Percentiles rank a stretch among this genome's conserved stretches.
phyloP scores from a whole-genome alignment of 2,329 filamentous ascomycete genomes.

The Penicillium sp. region DNA sequence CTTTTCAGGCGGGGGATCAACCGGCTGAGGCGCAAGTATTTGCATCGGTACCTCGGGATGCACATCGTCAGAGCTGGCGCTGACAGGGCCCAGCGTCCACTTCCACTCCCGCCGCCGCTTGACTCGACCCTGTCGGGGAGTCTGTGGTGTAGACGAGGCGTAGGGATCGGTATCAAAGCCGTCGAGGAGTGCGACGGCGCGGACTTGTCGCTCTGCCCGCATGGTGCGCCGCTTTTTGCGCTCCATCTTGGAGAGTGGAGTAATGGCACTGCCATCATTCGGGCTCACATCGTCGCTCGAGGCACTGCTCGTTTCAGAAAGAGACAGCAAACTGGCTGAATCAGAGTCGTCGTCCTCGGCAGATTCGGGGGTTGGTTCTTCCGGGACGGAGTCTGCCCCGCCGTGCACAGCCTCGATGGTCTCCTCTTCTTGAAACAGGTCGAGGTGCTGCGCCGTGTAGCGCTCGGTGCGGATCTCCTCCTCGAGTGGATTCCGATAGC shows the following conservation, averaged over 20 bases:
- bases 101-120: constrained; percentile 63
- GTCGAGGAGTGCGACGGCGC: constrained; percentile 48
- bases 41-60: constrained; percentile 15
- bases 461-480: constrained; percentile 64
- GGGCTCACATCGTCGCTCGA: constrained; percentile 42
- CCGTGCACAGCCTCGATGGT: constrained; percentile 22
- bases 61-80: constrained; percentile 20
- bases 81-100: constrained; percentile 61
- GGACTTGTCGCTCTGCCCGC: constrained; percentile 45
- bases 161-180: constrained; percentile 55
- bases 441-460: constrained; percentile 63
- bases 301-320: constrained; percentile 36
- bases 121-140: constrained; percentile 59
- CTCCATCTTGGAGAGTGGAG: constrained; percentile 31
- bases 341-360: constrained; percentile 37
- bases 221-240: constrained; percentile 47
- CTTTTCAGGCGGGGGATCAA: constrained; percentile 6
- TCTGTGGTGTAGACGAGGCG: constrained; percentile 56
- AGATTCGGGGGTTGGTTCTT: constrained; percentile 29
- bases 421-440: constrained; percentile 48
- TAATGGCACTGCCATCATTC: constrained; percentile 16
- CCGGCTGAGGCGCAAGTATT: constrained; percentile 1
- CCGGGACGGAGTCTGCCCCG: constrained; percentile 19
- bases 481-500: constrained; percentile 61
- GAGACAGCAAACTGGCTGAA: constrained; percentile 35